Base-by-base conservation (phyloP, 1,284 basidiomycete species). In the Fomitopsis schrenkii region DNA sequence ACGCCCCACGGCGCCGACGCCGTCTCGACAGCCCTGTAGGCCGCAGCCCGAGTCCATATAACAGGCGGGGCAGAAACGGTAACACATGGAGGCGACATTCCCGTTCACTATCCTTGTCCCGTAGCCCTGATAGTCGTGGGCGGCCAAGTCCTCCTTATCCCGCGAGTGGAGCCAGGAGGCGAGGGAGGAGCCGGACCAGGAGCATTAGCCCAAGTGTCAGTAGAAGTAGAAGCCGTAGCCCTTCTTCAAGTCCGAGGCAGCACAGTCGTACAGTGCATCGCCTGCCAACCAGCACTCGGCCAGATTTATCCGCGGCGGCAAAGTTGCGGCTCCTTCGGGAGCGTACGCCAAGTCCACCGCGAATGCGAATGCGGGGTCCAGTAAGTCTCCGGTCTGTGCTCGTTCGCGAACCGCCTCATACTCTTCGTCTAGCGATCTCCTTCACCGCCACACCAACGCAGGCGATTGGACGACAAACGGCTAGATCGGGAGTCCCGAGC, bases 241-340 rank as follows among this genome's bases (percentile, higher is more conserved):
- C 76, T 8, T 86, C 83, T 67, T 76, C 71, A 59, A 86, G 83
- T 65, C 83, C 81, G 46, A 65, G 63, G 30, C 76, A 78, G 38
- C 79, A 77, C 50, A 76, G 80, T 36, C 82, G 80, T 62, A 76
- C 84, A 12, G 79, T 88, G 50, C 89, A 91, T 71, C 82, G 88
- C 45, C 75, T 90, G 35, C 89, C 88, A 36, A 66, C 36, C n/a
- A 38, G 45, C 36, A 46, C 52, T 14, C 35, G 52, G 9, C 52
- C 52, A 30, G 52, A 54, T 12, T 35, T 54, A 15, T 54, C 52
- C 38, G 52, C 40, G 5, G 52, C 52, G 3, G 52, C 52, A 14
- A 54, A 54, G 52, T 19, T 38, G 12, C 52, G 52, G 15, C 52
- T 54, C 19, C 52, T 54, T 40, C 52, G 52, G 14, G 52, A 54